Base-by-base conservation (phyloP, 1,284 basidiomycete genomes). In the Tausonia pullulans region DNA sequence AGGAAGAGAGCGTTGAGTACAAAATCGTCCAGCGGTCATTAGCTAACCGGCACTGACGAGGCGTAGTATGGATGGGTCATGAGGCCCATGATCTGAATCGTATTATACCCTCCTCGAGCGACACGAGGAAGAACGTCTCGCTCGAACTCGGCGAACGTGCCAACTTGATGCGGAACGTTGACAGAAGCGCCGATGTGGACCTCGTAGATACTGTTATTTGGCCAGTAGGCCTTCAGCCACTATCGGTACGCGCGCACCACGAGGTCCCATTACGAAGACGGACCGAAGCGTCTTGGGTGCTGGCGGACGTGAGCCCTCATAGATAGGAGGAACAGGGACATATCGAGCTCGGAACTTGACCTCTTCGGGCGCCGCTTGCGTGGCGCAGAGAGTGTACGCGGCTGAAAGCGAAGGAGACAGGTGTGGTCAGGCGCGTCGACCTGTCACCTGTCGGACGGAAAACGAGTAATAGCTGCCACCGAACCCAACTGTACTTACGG, bases 21-120 rank as follows among this genome's bases (percentile, higher is more conserved):
- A 27, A 27, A 2, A 1, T 27, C 27, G 27, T 27, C 27, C 27
- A 1, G 27, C 27, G 27, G 2, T 27, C 27, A 27, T 27, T 27
- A 27, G 2, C 27, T 27, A 27, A 27, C 27, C 27, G 27, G 27
- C 27, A 27, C 27, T 27, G 27, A 27, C 27, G 27, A 44, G 16
- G 68, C 66, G 44, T 68, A 68, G 61, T 68, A 68, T 2, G 68
- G 68, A 43, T 68, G 68, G 14, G 67, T 66, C 40, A 64, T 65
- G 51, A 68, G 41, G 13, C 68, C 68, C 63, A 68, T 67, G 7
- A 69, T 43, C 39, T 69, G 68, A 4, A 69, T 7, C 2, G 66
- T 67, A 40, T 64, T 67, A 62, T 69, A 69, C 8, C 68, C 66
- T 14, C 57, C 66, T 27, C 48, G 52, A 6, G 60, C 50, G n/a